Base-by-base conservation (phyloP, 1,139 yeast species). In the Pichia norvegensis region DNA sequence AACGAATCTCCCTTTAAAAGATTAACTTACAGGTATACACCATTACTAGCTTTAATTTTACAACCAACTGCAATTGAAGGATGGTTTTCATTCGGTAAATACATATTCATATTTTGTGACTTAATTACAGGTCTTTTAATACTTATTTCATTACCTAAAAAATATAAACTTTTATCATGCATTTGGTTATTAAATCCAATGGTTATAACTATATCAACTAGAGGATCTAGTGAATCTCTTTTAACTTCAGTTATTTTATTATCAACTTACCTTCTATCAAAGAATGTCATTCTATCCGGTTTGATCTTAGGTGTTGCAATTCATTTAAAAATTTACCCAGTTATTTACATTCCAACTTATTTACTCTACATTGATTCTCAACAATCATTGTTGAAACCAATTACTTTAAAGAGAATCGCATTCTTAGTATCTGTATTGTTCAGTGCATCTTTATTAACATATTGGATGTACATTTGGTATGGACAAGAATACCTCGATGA, bases 191-290 rank as follows among this genome's bases (percentile, higher is more conserved):
- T 87, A 55, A 92, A 92, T 62, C 98, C 98, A 13, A 85, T 92
- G 94, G 98, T 90, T 0, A 79, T 85, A 29, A 88, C 95, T 1
- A 92, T 92, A 39, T 82, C 95, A 52, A 88, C 97, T 0, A 69
- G 98, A 46, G 98, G 98, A 0, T 85, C 95, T 20, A 84, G 96
- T 0, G 98, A 92, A 61, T 90, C 97, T 51, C 72, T 92, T 1
- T 67, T 92, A 40, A 87, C 95, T 1, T 90, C 85, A 23, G 69
- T 90, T 56, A 75, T 88, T 4, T 76, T 88, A 73, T 62, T 74
- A 14, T 69, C 82, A 38, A 68, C 85, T 2, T 79, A 76, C 53
- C 65, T 55, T 37, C 58, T 78, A 35, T 37, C 43, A 20, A 41
- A 43, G 16, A 31, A 36, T 2, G 56, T 67, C 29, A 46, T 68